A percentile compares a stretch with the other conserved stretches of the same genome.
Conservation (phyloP, 2,329 filamentous ascomycete genomes). For the Monosporascus sp. region DNA sequence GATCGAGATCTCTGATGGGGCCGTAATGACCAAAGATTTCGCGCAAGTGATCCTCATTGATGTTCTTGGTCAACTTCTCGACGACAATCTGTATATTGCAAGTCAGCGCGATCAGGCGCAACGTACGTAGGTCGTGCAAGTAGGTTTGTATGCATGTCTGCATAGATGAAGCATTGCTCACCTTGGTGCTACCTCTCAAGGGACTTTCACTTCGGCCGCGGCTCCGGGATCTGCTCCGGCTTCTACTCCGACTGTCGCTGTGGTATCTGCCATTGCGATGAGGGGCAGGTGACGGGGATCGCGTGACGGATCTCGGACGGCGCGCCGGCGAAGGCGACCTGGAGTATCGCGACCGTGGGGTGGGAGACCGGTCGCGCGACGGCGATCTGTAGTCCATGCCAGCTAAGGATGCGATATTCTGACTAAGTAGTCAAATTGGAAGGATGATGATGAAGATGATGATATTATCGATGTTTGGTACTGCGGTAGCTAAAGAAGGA, state of each 20-base stretch:
- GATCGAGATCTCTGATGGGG: constrained; percentile 76
- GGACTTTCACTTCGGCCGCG: constrained; percentile 22
- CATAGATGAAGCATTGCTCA: constrained; percentile 3
- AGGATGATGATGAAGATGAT: too few relatives aligned
- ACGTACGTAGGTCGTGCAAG: background rate
- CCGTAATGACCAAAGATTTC: constrained; percentile 94
- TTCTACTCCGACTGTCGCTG: constrained; percentile 13
- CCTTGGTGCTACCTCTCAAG: constrained; percentile 26
- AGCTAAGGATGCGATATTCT: background rate
- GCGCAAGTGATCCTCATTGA: constrained; percentile 78
- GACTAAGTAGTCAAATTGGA: too few relatives aligned
- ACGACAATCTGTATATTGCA: constrained; percentile 68
- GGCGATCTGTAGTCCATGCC: constrained; percentile 27
- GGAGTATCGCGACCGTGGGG: constrained; percentile 32
- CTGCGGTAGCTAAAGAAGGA: too few relatives aligned
- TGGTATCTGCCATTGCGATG: constrained; percentile 31
- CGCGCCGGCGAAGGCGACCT: constrained; percentile 26
- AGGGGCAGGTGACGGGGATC: constrained; percentile 22
- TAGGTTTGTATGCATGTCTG: background rate
- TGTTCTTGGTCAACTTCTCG: constrained; percentile 91
- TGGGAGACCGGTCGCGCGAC: constrained; percentile 26
- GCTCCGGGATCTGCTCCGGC: constrained; percentile 16
- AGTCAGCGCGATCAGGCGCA: constrained; percentile 2
- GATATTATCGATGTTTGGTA: too few relatives aligned
- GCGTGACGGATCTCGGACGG: constrained; percentile 23